Evolutionary conservation across 768 basidiomycete genomes (phyloP).

Genomic region (Chiua virens): DNA sequence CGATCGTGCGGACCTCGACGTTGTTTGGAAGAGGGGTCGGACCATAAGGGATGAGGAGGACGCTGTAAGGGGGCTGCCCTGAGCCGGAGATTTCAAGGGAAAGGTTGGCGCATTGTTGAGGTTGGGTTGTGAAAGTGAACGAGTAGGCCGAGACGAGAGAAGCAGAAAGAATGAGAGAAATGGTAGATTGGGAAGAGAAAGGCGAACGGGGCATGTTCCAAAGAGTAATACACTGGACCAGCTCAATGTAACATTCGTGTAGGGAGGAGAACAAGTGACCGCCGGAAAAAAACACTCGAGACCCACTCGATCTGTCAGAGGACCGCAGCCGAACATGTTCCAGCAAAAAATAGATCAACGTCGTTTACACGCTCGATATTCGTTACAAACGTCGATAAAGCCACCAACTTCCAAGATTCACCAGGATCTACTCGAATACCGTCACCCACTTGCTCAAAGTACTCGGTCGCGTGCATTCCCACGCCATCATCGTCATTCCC

Average conservation of each 20-base stretch:
- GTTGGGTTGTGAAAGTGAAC: slow-evolving; percentile 44
- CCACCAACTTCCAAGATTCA: slow-evolving; percentile 8
- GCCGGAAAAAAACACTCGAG: neutral
- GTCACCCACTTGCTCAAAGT: no score
- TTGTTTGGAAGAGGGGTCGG: slow-evolving; percentile 59
- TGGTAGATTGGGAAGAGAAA: neutral
- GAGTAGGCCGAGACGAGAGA: slow-evolving; percentile 39
- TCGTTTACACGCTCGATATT: neutral
- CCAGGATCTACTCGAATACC: neutral
- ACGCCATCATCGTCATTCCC: neutral
- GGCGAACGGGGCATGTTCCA: slow-evolving; percentile 11
- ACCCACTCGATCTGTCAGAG: neutral
- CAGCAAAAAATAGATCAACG: slow-evolving; percentile 6
- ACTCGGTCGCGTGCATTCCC: no score
- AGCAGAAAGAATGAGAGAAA: slow-evolving; percentile 21
- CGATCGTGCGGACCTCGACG: slow-evolving; percentile 61
- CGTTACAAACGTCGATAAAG: neutral
- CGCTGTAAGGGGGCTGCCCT: slow-evolving; percentile 65
- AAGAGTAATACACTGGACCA: neutral
- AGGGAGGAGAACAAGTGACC: neutral
- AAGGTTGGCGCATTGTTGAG: slow-evolving; percentile 67
- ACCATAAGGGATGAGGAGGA: slow-evolving; percentile 69
- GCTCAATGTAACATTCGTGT: slow-evolving; percentile 12
- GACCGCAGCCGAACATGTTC: neutral
- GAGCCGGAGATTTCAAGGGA: slow-evolving; percentile 58